phyloP scores from a whole-genome alignment of 2,329 filamentous ascomycete genomes.

The Hawksworthiomyces lignivorus region DNA sequence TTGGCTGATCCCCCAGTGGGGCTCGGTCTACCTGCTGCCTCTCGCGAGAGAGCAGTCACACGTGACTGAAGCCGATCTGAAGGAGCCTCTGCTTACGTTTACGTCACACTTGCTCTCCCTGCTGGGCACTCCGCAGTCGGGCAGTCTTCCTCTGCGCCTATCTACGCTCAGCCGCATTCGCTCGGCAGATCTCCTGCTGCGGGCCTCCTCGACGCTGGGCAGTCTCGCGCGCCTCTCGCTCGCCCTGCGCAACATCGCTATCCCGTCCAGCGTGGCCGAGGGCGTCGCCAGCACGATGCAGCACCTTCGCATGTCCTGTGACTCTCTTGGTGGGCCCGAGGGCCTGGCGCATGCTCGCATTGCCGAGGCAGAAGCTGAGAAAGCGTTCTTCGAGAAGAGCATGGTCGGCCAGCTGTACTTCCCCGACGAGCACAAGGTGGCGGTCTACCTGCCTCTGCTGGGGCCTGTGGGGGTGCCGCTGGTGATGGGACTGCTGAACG shows the following conservation, averaged over 20 bases:
- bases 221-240: conserved; percentile 79
- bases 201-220: conserved; percentile 88
- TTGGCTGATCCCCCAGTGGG: conserved; percentile 97
- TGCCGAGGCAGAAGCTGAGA: conserved; percentile 82
- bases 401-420: conserved; percentile 99
- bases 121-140: conserved; percentile 73
- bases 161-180: conserved; percentile 80
- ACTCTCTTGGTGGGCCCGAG: conserved; percentile 54
- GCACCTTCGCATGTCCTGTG: conserved; percentile 71
- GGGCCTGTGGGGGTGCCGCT: conserved; percentile 88
- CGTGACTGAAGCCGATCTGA: conserved; percentile 59
- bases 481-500: conserved; percentile 74
- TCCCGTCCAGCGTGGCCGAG: conserved; percentile 77
- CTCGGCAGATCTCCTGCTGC: conserved; percentile 75
- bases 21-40: conserved; percentile 56
- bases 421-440: conserved; percentile 95
- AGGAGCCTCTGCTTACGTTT: conserved; percentile 79
- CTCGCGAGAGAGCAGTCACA: conserved; percentile 35
- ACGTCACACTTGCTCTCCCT: conserved; percentile 84
- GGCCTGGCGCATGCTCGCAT: conserved; percentile 75
- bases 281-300: conserved; percentile 73
- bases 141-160: conserved; percentile 77
- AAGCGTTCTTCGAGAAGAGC: conserved; percentile 95
- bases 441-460: conserved; percentile 85
- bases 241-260: conserved; percentile 82